Evolutionary conservation across 352 stramenopile genomes (phyloP).

Genomic region (Globisporangium rhizosaccharum): DNA sequence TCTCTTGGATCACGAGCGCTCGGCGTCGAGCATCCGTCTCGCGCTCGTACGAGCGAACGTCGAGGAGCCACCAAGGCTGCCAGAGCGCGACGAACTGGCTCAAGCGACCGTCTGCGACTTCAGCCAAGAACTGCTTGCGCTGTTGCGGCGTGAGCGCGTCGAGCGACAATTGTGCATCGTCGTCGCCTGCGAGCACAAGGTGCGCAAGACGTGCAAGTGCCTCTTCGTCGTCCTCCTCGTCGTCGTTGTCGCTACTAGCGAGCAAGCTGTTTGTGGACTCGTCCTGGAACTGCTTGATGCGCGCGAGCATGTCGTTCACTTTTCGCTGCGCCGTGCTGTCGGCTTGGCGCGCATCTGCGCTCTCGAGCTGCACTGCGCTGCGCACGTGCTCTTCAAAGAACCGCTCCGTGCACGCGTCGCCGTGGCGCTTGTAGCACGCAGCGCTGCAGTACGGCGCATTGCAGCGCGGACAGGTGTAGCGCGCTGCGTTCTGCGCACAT

Average conservation of each 20-base stretch:
- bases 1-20: slow-evolving; percentile 47
- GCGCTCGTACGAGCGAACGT: slow-evolving; percentile 34
- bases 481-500: slow-evolving; percentile 46
- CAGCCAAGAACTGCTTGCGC: slow-evolving; percentile 48
- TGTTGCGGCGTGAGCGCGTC: slow-evolving; percentile 56
- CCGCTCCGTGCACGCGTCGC: slow-evolving; percentile 61
- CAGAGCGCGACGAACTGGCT: slow-evolving; percentile 61
- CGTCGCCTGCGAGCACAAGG: slow-evolving; percentile 43
- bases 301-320: slow-evolving; percentile 42
- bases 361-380: slow-evolving; percentile 39
- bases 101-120: slow-evolving; percentile 58
- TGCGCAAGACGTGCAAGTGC: slow-evolving; percentile 20
- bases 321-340: slow-evolving; percentile 24
- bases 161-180: slow-evolving; percentile 46
- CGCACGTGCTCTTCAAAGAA: slow-evolving; percentile 75
- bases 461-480: slow-evolving; percentile 84
- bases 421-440: slow-evolving; percentile 68
- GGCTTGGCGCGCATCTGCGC: slow-evolving; percentile 11
- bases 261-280: slow-evolving; percentile 7
- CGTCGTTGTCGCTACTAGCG: not conserved
- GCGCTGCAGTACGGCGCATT: slow-evolving; percentile 77
- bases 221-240: slow-evolving; percentile 30
- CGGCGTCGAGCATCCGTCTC: slow-evolving; percentile 37
- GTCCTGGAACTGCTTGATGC: slow-evolving; percentile 57
- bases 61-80: slow-evolving; percentile 68